Base-by-base conservation (phyloP, 1,139 yeast genomes). In the Geotrichum bryndzae region DNA sequence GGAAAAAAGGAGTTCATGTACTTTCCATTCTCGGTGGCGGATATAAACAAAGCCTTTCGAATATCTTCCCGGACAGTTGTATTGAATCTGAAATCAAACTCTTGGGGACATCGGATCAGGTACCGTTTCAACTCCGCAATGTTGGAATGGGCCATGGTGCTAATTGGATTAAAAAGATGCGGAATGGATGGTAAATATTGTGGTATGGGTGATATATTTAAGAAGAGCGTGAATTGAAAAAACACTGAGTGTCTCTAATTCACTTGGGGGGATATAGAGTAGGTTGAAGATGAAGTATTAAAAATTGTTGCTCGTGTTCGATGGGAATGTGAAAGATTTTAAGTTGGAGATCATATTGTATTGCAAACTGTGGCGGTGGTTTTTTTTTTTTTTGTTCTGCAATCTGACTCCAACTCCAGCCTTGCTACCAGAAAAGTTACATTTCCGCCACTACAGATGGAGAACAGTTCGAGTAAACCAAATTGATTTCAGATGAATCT, bases 1-100 rank as follows among this genome's bases (percentile, higher is more conserved):
- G 87, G 84, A 67, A 86, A 85, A 60, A 85, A 75, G 73, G 79
- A 75, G 53, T 76, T 72, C 62, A 84, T 70, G 71, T 78, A 81
- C 57, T 75, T 70, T 41, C 88, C 89, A 56, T 78, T 73, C 61
- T 74, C 69, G 0, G 90, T 78, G 1, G 84, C 78, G 1, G 87
- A 78, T 61, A 77, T 72, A 68, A 81, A 84, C 52, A 88, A 71
- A 2, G 81, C 80, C 58, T 80, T 74, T 57, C 88, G 73, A 74
- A 54, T 78, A 75, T 57, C 72, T 72, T 58, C 81, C 70, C 52
- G 77, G 72, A 69, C 72, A 25, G 51, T 53, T 8, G 64, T 62
- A 51, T 68, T 67, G 57, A 68, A 71, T 41, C 65, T 59, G 64
- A 64, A 69, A 48, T 66, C 67, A 61, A 66, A 68, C 51, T 63